These are phyloP conservation scores for Tulasnella sp. DNA, from an alignment of 768 basidiomycete genomes.

Conservation along the genomic window DNA sequence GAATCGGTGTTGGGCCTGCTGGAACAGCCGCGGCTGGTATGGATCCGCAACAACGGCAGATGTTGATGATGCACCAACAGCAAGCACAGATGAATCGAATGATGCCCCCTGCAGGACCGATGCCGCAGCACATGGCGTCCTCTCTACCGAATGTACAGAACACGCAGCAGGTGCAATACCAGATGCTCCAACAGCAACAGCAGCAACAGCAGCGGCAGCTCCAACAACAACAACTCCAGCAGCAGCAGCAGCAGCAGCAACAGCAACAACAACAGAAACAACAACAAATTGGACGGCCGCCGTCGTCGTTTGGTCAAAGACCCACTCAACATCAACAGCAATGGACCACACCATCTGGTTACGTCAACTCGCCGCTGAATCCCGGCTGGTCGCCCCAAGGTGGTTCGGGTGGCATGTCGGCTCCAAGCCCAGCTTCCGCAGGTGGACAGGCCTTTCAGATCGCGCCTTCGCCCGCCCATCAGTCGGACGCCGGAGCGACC, in stretches of 20 bases:
- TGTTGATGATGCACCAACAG: constrained; percentile 15
- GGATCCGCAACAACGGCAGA: neutral
- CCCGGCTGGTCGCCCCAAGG: constrained; percentile 8
- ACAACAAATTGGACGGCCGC: neutral
- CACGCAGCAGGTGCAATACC: neutral
- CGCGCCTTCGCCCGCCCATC: constrained; percentile 8
- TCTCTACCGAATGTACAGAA: neutral
- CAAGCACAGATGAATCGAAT: constrained; percentile 7
- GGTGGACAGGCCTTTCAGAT: neutral
- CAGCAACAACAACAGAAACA: neutral
- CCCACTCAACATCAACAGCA: neutral
- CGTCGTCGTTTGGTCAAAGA: neutral
- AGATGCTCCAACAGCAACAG: neutral
- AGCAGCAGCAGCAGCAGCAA: neutral
- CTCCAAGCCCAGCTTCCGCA: neutral
- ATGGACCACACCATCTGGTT: neutral
- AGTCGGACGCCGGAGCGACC: constrained; percentile 4
- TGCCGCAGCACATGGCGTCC: neutral
- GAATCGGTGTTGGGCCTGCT: neutral
- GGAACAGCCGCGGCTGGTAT: neutral
- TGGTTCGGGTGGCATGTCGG: constrained; percentile 1
- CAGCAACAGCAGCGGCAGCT: neutral
- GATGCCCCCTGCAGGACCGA: neutral
- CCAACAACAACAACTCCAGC: neutral
- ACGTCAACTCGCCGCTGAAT: constrained; percentile 14